Evolutionary conservation across 192 early-diverging fungal genomes (phyloP), one percentile per base, ranked within the genome.

Genomic region (Dissophora globulifera): DNA sequence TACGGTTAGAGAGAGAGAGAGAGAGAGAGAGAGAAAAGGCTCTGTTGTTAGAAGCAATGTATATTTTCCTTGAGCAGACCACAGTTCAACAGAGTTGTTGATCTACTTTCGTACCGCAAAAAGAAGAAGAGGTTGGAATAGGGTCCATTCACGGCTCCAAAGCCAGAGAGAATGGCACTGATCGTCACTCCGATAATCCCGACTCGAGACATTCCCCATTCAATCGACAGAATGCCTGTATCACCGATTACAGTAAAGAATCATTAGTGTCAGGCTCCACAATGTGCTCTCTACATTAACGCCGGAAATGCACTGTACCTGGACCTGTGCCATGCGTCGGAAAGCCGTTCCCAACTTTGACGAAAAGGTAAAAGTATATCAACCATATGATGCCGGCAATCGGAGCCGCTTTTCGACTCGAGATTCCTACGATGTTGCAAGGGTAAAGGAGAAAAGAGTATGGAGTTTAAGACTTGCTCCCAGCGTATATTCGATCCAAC

Each of bases 101-200:
- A 22, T 27, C 7, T 56, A 31, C 41, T 25, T 42, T 27, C 84
- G 31, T 80, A 89, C 87, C 90, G 87, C 25, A 93, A 71, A 82
- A 96, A 96, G 50, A 92, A 87, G 62, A 85, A 89, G 43, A 96
- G 83, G 29, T 92, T 92, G 17, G 88, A 89, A 78, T 94, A 97
- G 0, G 96, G 96, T 29, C 90, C 90, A 69, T 95, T 93, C 23
- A 98, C 95, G 4, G 94, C 95, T 62, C 94, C 95, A 78, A 97
- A 96, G 19, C 95, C 96, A 1, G 96, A 96, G 10, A 98, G 81
- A 9, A 93, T 81, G 1, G 96, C 94, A 90, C 95, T 98, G 48
- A 97, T 80, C 0, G 94, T 94, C 27, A 98, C 95, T 49, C 96
- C 96, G 17, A 98, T 83, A 17, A 95, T 87, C 15, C 95, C 90